Evolutionary conservation across 352 stramenopile species (phyloP).

Genomic region (Peronospora farinosa): DNA sequence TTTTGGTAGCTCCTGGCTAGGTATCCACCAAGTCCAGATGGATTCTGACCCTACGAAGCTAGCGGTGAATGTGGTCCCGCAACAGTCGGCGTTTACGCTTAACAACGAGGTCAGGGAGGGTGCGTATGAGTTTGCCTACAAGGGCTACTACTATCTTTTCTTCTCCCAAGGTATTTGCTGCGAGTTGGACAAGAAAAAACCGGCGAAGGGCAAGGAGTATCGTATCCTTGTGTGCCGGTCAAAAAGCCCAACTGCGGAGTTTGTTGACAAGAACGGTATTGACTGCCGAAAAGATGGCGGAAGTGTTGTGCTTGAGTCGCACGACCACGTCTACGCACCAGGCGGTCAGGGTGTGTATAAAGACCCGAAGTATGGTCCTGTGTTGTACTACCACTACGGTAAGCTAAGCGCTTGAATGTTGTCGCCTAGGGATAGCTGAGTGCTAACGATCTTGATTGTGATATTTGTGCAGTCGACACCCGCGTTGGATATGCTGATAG

Average conservation of each 20-base stretch:
- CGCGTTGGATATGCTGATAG: constrained; percentile 37
- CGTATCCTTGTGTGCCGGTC: constrained; percentile 28
- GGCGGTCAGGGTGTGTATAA: constrained; percentile 42
- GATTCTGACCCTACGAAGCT: constrained; percentile 6
- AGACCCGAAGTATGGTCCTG: constrained; percentile 31
- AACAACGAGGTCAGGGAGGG: constrained; percentile 7
- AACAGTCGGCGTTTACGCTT: constrained; percentile 8
- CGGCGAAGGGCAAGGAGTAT: constrained; percentile 16
- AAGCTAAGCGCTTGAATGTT: no score
- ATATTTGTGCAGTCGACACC: constrained; percentile 22
- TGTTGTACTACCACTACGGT: constrained; percentile 42
- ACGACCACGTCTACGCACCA: constrained; percentile 35
- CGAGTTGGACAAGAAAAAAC: constrained; percentile 18
- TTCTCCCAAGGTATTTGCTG: constrained; percentile 26
- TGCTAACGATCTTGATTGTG: no score
- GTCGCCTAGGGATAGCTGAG: no score
- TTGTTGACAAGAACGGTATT: no score
- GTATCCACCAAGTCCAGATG: constrained; percentile 17
- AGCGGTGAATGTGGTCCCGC: background rate
- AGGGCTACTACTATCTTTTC: constrained; percentile 26
- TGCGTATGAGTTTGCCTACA: constrained; percentile 23
- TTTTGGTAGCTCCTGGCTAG: constrained; percentile 22
- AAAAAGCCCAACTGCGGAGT: constrained; percentile 6
- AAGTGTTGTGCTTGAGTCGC: constrained; percentile 7
- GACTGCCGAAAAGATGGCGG: background rate